Evolutionary conservation across 106 monocot species (phyloP), one percentile per base, ranked within the genome.

Genomic region (Acorus calamus): DNA sequence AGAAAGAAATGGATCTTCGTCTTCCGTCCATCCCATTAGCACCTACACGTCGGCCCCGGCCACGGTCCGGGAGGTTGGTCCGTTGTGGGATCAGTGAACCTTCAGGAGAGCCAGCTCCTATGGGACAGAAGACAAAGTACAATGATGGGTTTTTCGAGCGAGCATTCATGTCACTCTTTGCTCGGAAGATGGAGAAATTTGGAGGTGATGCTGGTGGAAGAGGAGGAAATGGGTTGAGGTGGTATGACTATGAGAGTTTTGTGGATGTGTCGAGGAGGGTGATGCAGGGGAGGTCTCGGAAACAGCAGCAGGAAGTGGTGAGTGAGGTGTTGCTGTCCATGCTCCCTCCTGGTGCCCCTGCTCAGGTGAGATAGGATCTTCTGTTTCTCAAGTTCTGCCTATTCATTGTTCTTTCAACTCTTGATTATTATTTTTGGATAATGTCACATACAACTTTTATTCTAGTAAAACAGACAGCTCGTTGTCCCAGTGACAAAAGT

Each of bases 101-200:
- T 52, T 73, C 84, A n/a, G 81, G 83, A 8, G 66, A 75, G 5
- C 85, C 91, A 5, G 96, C 96, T 49, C 96, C 91, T 11, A 85
- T 98, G 87, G 91, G 96, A 41, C 76, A 88, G 79, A 91, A 91
- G 73, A 91, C 91, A 1, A 63, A 81, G 75, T 92, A 92, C 80
- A 77, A 56, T 14, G 92, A 92, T 55, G 92, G 87, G 53, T 28
- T 63, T 5, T 80, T 88, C 44, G 92, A 79, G 71, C 81, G 80
- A 77, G 81, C 77, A 9, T 92, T 92, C 77, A 98, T 98, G 91
- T 82, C 68, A 2, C 55, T 91, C 2, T 98, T 98, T 66, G 87
- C 96, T 6, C 82, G 83, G 6, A 98, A 98, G 74, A 91, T 98
- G 91, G 85, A 88, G 80, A 88, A 83, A 71, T 91, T 85, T 61